A percentile compares a stretch with the other conserved stretches of the same genome.
Conservation (phyloP, 2,329 filamentous ascomycete genomes). For the Taxawa tesnikishii region DNA sequence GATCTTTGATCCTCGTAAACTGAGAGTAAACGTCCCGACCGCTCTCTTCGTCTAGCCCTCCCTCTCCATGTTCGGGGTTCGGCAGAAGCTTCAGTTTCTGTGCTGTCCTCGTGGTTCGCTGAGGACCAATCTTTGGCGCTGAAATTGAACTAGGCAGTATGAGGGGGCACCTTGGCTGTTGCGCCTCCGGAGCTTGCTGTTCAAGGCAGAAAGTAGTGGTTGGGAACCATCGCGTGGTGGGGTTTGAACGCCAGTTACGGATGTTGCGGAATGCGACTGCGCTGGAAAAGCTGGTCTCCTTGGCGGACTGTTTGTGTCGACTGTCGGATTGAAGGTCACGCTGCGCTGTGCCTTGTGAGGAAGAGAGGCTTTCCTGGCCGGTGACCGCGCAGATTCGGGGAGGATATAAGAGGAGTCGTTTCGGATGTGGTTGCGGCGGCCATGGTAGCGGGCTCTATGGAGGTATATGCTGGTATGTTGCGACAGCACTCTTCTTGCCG, state of each 20-base stretch:
- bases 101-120: slow-evolving; percentile 86
- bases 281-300: slow-evolving; percentile 21
- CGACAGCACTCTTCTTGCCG: too few species aligned
- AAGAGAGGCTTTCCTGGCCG: slow-evolving; percentile 3
- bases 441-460: slow-evolving; percentile 4
- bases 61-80: slow-evolving; percentile 71
- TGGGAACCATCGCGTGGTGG: slow-evolving; percentile 26
- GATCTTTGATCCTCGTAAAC: slow-evolving; percentile 95
- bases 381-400: background rate
- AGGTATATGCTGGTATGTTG: too few species aligned
- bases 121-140: slow-evolving; percentile 71
- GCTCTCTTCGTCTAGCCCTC: slow-evolving; percentile 73
- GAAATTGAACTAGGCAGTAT: slow-evolving; percentile 24
- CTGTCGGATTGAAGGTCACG: slow-evolving; percentile 64
- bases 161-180: slow-evolving; percentile 64
- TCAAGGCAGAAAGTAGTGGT: slow-evolving; percentile 65
- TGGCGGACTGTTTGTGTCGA: slow-evolving; percentile 31
- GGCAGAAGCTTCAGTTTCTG: slow-evolving; percentile 97
- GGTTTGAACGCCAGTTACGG: slow-evolving; percentile 23
- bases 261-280: slow-evolving; percentile 16
- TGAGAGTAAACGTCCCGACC: slow-evolving; percentile 94
- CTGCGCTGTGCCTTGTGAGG: slow-evolving; percentile 39
- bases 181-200: slow-evolving; percentile 74
- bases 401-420: slow-evolving; percentile 6
- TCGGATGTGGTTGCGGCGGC: slow-evolving; percentile 6